Conservation (phyloP, 371 early-diverging fungal species). For the Sporodiniella umbellata region DNA sequence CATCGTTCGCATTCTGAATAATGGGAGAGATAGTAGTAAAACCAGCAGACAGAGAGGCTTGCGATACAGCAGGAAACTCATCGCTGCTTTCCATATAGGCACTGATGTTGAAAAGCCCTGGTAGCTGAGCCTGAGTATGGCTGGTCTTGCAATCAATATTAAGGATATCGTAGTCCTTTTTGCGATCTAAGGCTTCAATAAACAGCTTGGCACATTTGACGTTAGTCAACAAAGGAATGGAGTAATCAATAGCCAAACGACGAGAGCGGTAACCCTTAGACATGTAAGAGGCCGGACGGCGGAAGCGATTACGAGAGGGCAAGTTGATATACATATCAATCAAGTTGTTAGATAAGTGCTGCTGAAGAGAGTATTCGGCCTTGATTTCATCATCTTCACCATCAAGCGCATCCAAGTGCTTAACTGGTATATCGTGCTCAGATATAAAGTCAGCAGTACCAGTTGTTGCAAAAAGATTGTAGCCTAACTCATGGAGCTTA, state of each 20-base stretch:
- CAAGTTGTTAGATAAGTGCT: conserved; percentile 92
- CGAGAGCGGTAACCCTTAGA: conserved; percentile 92
- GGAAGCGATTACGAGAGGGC: conserved; percentile 93
- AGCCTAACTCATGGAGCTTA: conserved; percentile 80
- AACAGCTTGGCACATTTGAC: conserved; percentile 97
- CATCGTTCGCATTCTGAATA: conserved; percentile 53
- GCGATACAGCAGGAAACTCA: conserved; percentile 62
- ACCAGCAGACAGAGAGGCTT: conserved; percentile 80
- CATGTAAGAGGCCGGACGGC: conserved; percentile 95
- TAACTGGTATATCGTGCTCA: conserved; percentile 88
- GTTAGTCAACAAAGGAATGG: conserved; percentile 94
- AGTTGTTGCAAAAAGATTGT: conserved; percentile 88
- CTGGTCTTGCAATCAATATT: conserved; percentile 87
- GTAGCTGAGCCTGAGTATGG: conserved; percentile 75
- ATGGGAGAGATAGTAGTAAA: conserved; percentile 76
- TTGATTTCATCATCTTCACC: conserved; percentile 60
- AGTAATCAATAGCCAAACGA: conserved; percentile 96
- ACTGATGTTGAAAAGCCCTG: conserved; percentile 85
- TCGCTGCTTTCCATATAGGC: conserved; percentile 51
- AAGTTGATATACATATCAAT: conserved; percentile 98
- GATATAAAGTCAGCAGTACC: conserved; percentile 94
- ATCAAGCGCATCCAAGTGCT: conserved; percentile 80
- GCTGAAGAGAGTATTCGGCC: conserved; percentile 89
- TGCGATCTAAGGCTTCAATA: conserved; percentile 88
- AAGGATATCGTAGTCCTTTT: conserved; percentile 70